A percentile compares a stretch with the other conserved stretches of the same genome.
These are phyloP conservation scores for Ceratobasidium sp. DNA, from an alignment of 1,284 basidiomycete species.

Conservation along the genomic window DNA sequence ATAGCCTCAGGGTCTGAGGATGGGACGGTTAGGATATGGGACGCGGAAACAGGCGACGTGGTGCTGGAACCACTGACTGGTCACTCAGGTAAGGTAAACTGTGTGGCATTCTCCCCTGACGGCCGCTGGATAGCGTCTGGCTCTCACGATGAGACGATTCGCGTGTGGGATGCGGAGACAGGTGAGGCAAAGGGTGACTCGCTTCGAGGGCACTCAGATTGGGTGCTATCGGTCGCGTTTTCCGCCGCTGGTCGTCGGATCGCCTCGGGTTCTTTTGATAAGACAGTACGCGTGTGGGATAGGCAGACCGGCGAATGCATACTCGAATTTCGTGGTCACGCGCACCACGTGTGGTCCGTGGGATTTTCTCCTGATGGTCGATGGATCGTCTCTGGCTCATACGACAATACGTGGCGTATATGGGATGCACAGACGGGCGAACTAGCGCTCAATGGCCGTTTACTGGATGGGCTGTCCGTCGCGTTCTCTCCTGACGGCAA, in stretches of 20 bases:
- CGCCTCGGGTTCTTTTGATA: not conserved
- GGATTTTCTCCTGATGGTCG: not conserved
- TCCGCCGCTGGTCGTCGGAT: constrained; percentile 1
- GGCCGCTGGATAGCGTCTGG: constrained; percentile 4
- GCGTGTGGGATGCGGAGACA: too few species aligned
- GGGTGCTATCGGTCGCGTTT: constrained; percentile 17
- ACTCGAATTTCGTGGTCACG: not conserved
- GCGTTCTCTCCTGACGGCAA: constrained; percentile 17
- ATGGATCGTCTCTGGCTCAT: not conserved
- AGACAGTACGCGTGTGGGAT: not conserved
- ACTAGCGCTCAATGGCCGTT: not conserved
- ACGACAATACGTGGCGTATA: not conserved
- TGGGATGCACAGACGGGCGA: constrained; percentile 27
- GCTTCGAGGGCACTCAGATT: constrained; percentile 24
- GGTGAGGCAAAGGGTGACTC: not conserved
- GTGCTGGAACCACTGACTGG: not conserved
- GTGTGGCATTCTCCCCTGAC: constrained; percentile 13
- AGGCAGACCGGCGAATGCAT: not conserved
- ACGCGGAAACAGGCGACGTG: not conserved
- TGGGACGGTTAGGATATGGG: constrained; percentile 9
- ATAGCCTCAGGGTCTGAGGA: too few species aligned
- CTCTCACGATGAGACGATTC: not conserved
- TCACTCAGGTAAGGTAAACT: not conserved
- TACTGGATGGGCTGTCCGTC: not conserved
- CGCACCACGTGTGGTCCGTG: not conserved